Percentiles rank a stretch among this genome's conserved stretches.
Evolutionary conservation across 441 rosid species (phyloP).

Genomic region (Rhodomyrtus psidioides): DNA sequence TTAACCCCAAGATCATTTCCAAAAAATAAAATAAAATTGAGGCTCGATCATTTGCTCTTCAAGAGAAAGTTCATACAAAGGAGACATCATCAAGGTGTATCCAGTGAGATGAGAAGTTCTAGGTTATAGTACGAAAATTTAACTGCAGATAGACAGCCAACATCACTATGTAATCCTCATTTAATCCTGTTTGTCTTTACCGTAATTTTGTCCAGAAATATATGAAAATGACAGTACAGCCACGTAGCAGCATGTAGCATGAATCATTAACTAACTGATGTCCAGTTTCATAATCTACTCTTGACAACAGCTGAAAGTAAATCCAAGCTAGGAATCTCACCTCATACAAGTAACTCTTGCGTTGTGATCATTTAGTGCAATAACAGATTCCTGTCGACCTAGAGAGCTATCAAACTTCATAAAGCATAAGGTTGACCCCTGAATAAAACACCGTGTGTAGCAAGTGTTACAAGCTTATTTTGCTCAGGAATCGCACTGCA

Average conservation of each 20-base stretch:
- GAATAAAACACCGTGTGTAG: neutral
- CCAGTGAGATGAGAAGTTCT: neutral
- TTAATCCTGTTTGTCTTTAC: neutral
- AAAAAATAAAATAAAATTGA: too few relatives aligned
- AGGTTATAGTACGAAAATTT: neutral
- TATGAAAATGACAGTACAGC: neutral
- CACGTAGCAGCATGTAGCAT: neutral
- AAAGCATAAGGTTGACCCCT: slow-evolving; percentile 33
- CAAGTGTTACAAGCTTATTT: neutral
- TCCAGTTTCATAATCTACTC: neutral
- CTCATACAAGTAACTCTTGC: slow-evolving; percentile 70
- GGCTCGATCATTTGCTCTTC: neutral
- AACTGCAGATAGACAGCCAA: neutral
- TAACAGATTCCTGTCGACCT: slow-evolving; percentile 6
- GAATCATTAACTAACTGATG: neutral
- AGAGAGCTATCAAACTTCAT: slow-evolving; percentile 15
- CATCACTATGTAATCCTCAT: neutral
- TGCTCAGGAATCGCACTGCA: too few relatives aligned
- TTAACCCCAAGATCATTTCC: neutral
- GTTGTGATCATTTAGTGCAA: slow-evolving; percentile 31
- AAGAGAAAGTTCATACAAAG: neutral
- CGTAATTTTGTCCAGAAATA: neutral
- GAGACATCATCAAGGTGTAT: neutral
- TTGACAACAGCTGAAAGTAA: neutral
- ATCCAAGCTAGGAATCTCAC: slow-evolving; percentile 14